phyloP scores from a whole-genome alignment of 2,329 filamentous ascomycete species.

The Plectosphaerella cucumerina region DNA sequence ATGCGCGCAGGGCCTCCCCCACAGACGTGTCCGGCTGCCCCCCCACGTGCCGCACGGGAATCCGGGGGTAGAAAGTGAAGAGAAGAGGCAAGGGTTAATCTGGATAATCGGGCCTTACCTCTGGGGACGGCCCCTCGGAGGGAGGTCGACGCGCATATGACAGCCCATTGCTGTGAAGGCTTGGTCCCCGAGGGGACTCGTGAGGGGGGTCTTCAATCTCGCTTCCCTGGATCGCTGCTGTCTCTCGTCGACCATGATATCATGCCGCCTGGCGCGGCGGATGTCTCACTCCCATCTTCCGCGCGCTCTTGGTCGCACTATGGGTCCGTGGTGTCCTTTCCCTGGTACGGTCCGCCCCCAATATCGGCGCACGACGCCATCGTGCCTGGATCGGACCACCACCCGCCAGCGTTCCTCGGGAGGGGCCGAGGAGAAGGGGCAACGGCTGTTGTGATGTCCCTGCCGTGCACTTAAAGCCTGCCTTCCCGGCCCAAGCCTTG shows the following conservation, averaged over 20 bases:
- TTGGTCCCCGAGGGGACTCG: not conserved
- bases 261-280: too few relatives aligned
- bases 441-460: not conserved
- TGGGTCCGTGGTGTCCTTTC: not conserved
- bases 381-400: not conserved
- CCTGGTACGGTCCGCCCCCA: not conserved
- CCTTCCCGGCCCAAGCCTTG: not conserved
- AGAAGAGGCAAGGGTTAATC: slow-evolving; percentile 1
- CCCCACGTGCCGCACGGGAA: too few relatives aligned
- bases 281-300: too few relatives aligned
- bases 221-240: not conserved
- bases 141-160: not conserved
- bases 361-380: not conserved
- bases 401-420: not conserved
- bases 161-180: not conserved
- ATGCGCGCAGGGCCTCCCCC: too few relatives aligned
- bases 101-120: slow-evolving; percentile 5
- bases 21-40: too few relatives aligned
- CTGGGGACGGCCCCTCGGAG: not conserved
- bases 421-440: too few relatives aligned
- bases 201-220: not conserved
- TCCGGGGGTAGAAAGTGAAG: not conserved
- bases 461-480: not conserved
- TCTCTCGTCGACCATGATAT: not conserved
- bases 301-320: not conserved